These are phyloP conservation scores for Coemansia nantahalensis DNA, from an alignment of 192 early-diverging fungal species.

Conservation along the genomic window DNA sequence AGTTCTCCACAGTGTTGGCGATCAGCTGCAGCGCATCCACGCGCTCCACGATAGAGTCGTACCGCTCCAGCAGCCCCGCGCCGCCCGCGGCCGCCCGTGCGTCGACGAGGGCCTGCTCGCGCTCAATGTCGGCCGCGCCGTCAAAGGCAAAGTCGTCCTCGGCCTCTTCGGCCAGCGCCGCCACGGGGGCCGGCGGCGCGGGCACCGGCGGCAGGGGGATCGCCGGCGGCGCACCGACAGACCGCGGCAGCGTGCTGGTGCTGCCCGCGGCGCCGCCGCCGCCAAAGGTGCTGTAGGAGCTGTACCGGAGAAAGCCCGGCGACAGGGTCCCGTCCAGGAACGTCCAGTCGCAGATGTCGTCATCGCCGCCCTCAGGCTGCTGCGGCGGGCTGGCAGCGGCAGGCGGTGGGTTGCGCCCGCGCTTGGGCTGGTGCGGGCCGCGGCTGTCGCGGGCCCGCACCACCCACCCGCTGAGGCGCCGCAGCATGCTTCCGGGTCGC, in stretches of 20 bases:
- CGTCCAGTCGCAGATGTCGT: constrained; percentile 42
- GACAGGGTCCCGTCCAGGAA: constrained; percentile 21
- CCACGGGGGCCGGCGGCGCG: background rate
- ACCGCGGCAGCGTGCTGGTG: too few relatives aligned
- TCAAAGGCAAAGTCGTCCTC: constrained; percentile 45
- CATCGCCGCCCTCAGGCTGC: background rate
- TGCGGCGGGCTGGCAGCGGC: background rate
- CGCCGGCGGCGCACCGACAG: too few relatives aligned
- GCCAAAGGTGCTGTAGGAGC: too few relatives aligned
- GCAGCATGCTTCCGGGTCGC: constrained; percentile 10
- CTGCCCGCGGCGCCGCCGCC: too few relatives aligned
- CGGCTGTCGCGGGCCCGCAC: constrained; percentile 20
- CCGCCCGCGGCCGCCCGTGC: background rate
- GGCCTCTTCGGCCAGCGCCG: background rate
- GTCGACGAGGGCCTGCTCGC: constrained; percentile 32
- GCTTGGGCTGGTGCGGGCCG: constrained; percentile 17
- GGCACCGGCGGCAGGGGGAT: constrained; percentile 6
- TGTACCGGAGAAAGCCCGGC: too few relatives aligned
- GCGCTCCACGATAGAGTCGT: constrained; percentile 27
- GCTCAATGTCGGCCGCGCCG: constrained; percentile 46
- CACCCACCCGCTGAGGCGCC: constrained; percentile 46
- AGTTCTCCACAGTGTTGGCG: constrained; percentile 49
- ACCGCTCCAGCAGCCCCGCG: constrained; percentile 11
- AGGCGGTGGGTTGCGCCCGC: constrained; percentile 6
- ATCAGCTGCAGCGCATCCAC: constrained; percentile 44